Evolutionary conservation across 495 filamentous ascomycete species (phyloP).

Genomic region (Aspergillus homomorphus): DNA sequence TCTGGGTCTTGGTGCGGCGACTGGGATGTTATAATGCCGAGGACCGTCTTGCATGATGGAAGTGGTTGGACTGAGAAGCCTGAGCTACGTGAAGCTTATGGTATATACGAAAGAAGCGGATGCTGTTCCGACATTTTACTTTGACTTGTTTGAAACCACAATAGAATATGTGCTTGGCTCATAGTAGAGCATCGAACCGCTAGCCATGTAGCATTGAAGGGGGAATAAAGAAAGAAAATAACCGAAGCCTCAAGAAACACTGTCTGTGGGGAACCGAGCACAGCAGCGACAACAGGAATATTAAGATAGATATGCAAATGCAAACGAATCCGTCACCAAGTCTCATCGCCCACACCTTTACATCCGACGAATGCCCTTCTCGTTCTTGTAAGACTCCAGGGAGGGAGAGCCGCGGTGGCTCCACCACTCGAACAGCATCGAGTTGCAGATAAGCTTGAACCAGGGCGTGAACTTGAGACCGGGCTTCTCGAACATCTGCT

Average conservation of each 20-base stretch:
- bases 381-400: constrained; percentile 80
- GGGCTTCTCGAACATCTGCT: constrained; percentile 77
- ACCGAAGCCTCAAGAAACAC: not conserved
- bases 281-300: not conserved
- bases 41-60: too few species aligned
- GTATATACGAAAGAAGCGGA: not conserved
- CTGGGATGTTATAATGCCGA: too few species aligned
- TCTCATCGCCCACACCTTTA: constrained; percentile 22
- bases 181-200: not conserved
- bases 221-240: not conserved
- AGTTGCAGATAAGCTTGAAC: constrained; percentile 99
- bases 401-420: constrained; percentile 70
- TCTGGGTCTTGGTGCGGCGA: too few species aligned
- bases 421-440: constrained; percentile 99
- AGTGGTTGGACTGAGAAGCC: too few species aligned
- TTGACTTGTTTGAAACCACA: too few species aligned
- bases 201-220: not conserved
- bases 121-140: too few species aligned
- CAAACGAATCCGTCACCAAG: constrained; percentile 8
- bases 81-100: too few species aligned
- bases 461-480: constrained; percentile 88
- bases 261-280: not conserved
- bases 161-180: not conserved
- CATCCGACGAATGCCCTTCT: constrained; percentile 89
- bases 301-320: not conserved